Evolutionary conservation across 805 yeast species (phyloP).

Genomic region (Maudiozyma serrabonitensis): DNA sequence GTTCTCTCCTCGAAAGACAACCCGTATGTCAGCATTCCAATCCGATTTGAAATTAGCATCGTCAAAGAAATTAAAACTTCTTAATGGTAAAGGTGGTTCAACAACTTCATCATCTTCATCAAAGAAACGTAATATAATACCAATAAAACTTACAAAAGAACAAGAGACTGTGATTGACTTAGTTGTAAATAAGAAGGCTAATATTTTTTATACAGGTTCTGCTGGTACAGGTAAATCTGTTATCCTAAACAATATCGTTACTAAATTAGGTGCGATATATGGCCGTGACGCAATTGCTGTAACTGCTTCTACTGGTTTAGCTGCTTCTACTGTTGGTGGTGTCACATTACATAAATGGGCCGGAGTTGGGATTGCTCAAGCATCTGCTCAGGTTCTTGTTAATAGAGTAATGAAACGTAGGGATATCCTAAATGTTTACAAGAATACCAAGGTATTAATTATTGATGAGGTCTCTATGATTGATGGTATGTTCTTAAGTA

Average conservation of each 20-base stretch:
- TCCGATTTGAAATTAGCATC: slow-evolving; percentile 13
- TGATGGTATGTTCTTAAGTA: slow-evolving; percentile 67
- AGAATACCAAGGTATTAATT: slow-evolving; percentile 54
- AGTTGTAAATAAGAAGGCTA: slow-evolving; percentile 41
- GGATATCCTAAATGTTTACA: slow-evolving; percentile 41
- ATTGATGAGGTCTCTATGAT: slow-evolving; percentile 95
- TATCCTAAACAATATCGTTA: slow-evolving; percentile 54
- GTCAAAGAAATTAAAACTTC: slow-evolving; percentile 14
- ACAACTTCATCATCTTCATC: background rate
- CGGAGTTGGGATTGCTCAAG: slow-evolving; percentile 74
- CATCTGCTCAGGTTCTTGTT: slow-evolving; percentile 35
- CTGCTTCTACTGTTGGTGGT: slow-evolving; percentile 92
- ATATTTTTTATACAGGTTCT: slow-evolving; percentile 69
- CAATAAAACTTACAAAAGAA: slow-evolving; percentile 32
- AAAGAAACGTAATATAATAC: background rate
- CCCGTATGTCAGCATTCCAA: slow-evolving; percentile 6
- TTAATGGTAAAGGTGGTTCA: background rate
- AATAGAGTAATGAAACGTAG: slow-evolving; percentile 12
- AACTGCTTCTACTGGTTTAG: slow-evolving; percentile 94
- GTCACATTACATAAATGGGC: slow-evolving; percentile 77
- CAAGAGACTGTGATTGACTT: slow-evolving; percentile 43
- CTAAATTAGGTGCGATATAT: slow-evolving; percentile 37
- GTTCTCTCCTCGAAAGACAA: slow-evolving; percentile 6
- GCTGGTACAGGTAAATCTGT: slow-evolving; percentile 87
- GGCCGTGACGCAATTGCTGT: slow-evolving; percentile 54